Conservation (phyloP, 208 protist species). For the Cochliopodium minus region DNA sequence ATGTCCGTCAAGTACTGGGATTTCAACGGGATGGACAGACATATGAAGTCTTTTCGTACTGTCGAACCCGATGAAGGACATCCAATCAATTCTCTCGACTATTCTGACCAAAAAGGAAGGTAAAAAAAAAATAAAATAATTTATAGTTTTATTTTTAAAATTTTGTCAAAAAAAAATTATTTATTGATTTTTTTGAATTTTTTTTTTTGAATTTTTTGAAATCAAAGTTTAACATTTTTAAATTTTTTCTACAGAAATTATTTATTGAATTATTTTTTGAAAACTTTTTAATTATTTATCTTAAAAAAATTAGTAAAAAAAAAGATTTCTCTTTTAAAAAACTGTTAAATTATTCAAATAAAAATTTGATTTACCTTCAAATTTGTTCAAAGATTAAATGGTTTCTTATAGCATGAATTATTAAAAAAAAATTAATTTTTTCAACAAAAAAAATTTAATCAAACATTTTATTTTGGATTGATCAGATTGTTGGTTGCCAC, state of each 20-base stretch:
- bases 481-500: not conserved
- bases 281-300: not conserved
- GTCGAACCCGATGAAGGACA: not conserved
- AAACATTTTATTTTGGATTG: too few relatives aligned
- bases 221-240: too few relatives aligned
- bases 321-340: not conserved
- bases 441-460: not conserved
- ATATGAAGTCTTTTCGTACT: not conserved
- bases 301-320: not conserved
- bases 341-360: not conserved
- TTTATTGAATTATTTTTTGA: not conserved
- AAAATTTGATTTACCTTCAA: not conserved
- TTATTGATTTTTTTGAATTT: too few relatives aligned
- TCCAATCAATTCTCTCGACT: not conserved
- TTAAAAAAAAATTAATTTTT: too few relatives aligned
- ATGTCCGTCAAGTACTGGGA: conserved; percentile 10
- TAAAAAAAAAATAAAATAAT: too few relatives aligned
- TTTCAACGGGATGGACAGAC: conserved; percentile 10
- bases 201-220: too few relatives aligned
- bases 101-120: too few relatives aligned
- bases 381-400: too few relatives aligned
- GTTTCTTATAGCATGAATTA: too few relatives aligned
- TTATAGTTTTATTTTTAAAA: too few relatives aligned
- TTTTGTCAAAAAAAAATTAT: too few relatives aligned
- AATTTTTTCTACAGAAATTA: not conserved